Base-by-base conservation (phyloP, 177 flowering plant genomes). In the Vitis hybrid region DNA sequence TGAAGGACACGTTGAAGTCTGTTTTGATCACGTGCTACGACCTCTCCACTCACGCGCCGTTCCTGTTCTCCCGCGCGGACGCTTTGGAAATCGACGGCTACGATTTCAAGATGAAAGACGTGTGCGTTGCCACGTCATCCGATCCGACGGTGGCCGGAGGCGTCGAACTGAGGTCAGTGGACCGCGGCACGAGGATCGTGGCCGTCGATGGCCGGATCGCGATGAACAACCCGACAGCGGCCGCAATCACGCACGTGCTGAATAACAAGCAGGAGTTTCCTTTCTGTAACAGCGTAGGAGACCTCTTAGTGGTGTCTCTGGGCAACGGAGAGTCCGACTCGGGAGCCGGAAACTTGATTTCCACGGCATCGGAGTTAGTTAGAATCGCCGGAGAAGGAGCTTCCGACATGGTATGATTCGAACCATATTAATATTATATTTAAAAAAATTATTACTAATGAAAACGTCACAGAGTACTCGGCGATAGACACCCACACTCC, bases 221-320 rank as follows among this genome's bases (percentile, higher is more conserved):
- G 12, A 90, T 87, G 91, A 90, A 80, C 71, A 91, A 91, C 69
- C 94, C 97, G 8, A 87, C 93, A 45, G 94, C 94, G 1, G 88
- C 90, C 2, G 94, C 97, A 0, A 82, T 91, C 32, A 91, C 97
- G 10, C 97, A 91, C 76, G 97, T 90, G 70, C 79, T 91, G 34
- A 82, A 90, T 56, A 91, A 90, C 78, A 88, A 88, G 78, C 89
- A 80, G 60, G 97, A 90, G 75, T 90, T 91, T 64, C 97, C 97
- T 0, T 78, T 84, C n/a, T 80, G 83, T 12, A 77, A 73, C 3
- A 84, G 92, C 2, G 92, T 90, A 4, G 91, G 83, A 60, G 97
- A 92, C 62, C 60, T 92, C 7, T 6, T 90, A 56, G 93, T 92
- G 0, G 68, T 90, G 48, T 92, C 97, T 0, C 67, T 92, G 0